Evolutionary conservation across 2,329 filamentous ascomycete genomes (phyloP).

Genomic region (Pseudonectria buxi): DNA sequence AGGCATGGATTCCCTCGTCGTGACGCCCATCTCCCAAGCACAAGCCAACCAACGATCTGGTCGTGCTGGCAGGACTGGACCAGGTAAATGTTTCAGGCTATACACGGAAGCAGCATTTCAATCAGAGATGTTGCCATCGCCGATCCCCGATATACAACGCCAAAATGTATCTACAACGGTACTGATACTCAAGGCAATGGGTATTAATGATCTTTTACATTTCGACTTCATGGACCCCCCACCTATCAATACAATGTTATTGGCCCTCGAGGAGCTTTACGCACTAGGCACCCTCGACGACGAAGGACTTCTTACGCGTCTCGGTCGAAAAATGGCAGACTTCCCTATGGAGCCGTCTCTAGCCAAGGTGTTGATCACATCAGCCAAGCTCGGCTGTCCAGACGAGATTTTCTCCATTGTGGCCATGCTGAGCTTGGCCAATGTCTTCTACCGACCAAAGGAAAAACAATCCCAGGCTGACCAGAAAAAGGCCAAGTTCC

Average conservation of each 20-base stretch:
- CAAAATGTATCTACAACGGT: conserved; percentile 92
- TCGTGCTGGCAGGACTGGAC: conserved; percentile 7
- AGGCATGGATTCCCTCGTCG: conserved; percentile 1
- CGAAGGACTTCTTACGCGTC: conserved; percentile 83
- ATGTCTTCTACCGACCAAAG: conserved; percentile 94
- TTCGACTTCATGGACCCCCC: conserved; percentile 99
- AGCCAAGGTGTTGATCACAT: conserved; percentile 82
- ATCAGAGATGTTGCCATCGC: conserved; percentile 93
- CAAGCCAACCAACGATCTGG: conserved; percentile 6
- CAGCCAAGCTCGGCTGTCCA: conserved; percentile 79
- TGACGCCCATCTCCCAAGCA: conserved; percentile 8
- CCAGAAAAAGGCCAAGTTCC: conserved; percentile 96
- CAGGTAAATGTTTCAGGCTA: conserved; percentile 9
- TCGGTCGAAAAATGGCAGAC: conserved; percentile 95
- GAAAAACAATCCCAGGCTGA: conserved; percentile 96
- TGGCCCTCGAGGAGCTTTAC: conserved; percentile 90
- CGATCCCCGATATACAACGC: conserved; percentile 92
- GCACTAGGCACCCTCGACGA: conserved; percentile 87
- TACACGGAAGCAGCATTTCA: conserved; percentile 80
- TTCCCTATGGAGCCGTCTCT: conserved; percentile 96
- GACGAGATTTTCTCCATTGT: conserved; percentile 94
- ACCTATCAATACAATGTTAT: conserved; percentile 95
- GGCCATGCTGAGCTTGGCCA: conserved; percentile 82
- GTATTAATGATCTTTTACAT: conserved; percentile 92
- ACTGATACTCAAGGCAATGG: conserved; percentile 97